Evolutionary conservation across 352 stramenopile genomes (phyloP), one percentile per base, ranked within the genome.

Genomic region (Plasmopara viticola): DNA sequence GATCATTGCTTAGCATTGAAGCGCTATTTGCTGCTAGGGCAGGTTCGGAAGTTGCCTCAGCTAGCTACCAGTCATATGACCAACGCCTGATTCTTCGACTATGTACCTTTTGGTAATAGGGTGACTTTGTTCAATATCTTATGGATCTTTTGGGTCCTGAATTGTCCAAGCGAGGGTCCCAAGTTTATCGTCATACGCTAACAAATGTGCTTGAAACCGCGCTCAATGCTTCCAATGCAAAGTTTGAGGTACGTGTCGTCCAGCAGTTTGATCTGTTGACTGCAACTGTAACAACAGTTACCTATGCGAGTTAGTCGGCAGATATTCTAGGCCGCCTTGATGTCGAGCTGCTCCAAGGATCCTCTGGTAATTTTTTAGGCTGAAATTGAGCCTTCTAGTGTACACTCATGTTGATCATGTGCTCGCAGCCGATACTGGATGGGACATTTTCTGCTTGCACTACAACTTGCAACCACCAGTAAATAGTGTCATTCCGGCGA

Each of bases 1-100:
- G 64, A 96, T 37, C 97, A 99, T 66, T 93, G 97, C 14, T 78
- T 85, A 38, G 96, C 95, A 17, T 68, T 99, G n/a, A 98, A 99
- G 66, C 84, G 95, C 43, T 99, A 98, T 58, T 69, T 99, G 31
- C 78, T 99, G 29, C 78, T 99, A n/a, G 96, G 95, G n/a, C 96
- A 99, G 78, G 84, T 78, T 61, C 41, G 30, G 2, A 45, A 17
- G 10, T 29, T 30, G 20, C 39, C n/a, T 9, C n/a, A 43, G 7
- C 2, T 17, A 17, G 25, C 18, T 15, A 15, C 44, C n/a, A 29
- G 8, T 51, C 9, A 30, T 15, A 30, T 30, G 53, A 1, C 31
- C 33, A 12, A 18, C 35, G 8, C 39, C 18, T 5, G 50, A 45
- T 10, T 34, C 7, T 40, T 8, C 20, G 20, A 25, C 20, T 18